Evolutionary conservation across 352 stramenopile species (phyloP).

Genomic region (Globisporangium irregulare): DNA sequence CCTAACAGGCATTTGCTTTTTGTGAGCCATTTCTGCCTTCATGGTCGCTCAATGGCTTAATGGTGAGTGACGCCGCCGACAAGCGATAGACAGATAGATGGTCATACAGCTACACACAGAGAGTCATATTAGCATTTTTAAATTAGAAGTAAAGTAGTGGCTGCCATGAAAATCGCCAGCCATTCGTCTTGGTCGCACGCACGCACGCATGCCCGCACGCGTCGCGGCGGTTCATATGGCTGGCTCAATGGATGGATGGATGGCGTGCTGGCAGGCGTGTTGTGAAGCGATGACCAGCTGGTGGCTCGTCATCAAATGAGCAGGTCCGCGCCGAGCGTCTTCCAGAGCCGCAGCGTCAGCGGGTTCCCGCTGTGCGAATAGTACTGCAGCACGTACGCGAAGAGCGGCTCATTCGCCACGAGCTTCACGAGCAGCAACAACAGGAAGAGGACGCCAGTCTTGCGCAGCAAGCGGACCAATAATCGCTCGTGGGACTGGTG

Average conservation of each 20-base stretch:
- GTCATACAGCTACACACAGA: neutral
- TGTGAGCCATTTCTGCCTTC: neutral
- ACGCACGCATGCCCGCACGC: no score
- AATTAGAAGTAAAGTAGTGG: neutral
- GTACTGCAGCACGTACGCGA: conserved; percentile 19
- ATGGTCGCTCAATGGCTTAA: neutral
- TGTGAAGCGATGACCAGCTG: neutral
- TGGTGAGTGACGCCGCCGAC: no score
- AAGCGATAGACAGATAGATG: neutral
- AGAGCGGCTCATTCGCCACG: conserved; percentile 18
- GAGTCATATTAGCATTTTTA: neutral
- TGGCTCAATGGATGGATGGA: neutral
- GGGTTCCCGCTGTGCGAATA: conserved; percentile 13
- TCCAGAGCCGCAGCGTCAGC: conserved; percentile 12
- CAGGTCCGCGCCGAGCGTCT: neutral
- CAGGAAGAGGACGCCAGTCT: conserved; percentile 5
- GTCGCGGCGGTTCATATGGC: neutral
- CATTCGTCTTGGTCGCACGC: neutral
- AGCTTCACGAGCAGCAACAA: conserved; percentile 17
- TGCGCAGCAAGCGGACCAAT: conserved; percentile 1
- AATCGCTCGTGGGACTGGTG: neutral
- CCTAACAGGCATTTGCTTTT: neutral
- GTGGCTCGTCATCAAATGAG: neutral
- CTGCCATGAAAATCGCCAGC: neutral
- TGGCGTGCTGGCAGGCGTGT: neutral